Evolutionary conservation across 1,284 basidiomycete genomes (phyloP), one percentile per base, ranked within the genome.

Genomic region (Ustilago vetiveriae): DNA sequence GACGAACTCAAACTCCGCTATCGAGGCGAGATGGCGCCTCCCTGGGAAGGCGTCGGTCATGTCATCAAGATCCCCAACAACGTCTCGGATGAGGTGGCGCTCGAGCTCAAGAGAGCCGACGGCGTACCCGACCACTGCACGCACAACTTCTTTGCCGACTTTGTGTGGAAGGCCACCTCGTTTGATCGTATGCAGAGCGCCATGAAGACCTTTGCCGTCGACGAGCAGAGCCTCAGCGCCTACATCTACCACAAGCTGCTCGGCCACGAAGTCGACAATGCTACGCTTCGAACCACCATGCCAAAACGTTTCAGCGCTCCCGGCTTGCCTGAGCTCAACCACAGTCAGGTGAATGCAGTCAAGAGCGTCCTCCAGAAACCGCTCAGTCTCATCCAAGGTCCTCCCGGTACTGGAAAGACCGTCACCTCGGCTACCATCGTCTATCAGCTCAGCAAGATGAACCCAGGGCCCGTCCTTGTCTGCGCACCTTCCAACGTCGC

Each of bases 21-120:
- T 81, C 85, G 88, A 29, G 96, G 95, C 9, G 90, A 93, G 77
- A 74, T 94, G 79, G 89, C 92, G 76, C 51, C 56, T 7, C 55
- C 65, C 9, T 98, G 96, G 96, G 94, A 98, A 78, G 94, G 94
- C 1, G 90, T 94, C 19, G 95, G 96, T 0, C 94, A 97, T 83
- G 96, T 99, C 69, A 90, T 98, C 85, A 98, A 98, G 86, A 93
- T 98, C 54, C 95, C 95, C n/a, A 98, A 98, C 84, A 98, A 97
- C 82, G 90, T 96, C 14, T 97, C 94, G 14, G 96, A 98, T 82
- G 96, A 98, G 84, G 94, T 99, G 80, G 94, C 90, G 5, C 85
- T 98, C 62, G 96, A 99, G 83, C 85, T 99, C 40, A 86, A 93
- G 59, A 86, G 91, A 49, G 89, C 91, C 6, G 94, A 98, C 69